These are phyloP conservation scores for Clitopilus passeckerianus DNA, from an alignment of 768 basidiomycete genomes.

Conservation along the genomic window DNA sequence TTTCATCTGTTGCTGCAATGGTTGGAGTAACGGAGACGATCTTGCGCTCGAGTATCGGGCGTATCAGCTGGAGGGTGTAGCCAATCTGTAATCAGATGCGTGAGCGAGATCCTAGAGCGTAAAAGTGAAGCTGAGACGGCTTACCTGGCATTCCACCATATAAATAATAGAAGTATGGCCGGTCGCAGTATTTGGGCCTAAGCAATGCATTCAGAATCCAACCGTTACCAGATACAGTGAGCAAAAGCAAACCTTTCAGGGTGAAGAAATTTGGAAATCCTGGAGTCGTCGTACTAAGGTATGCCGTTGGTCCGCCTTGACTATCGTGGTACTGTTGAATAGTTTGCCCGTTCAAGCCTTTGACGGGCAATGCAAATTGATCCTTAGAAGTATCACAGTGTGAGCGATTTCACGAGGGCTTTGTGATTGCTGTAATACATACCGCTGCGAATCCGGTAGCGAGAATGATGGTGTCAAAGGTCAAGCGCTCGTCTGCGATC, in stretches of 20 bases:
- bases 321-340: constrained; percentile 34
- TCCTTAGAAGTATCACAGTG: constrained; percentile 22
- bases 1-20: constrained; percentile 11
- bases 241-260: constrained; percentile 23
- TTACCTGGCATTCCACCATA: constrained; percentile 37
- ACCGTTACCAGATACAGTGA: neutral
- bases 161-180: constrained; percentile 40
- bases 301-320: constrained; percentile 37
- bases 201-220: neutral
- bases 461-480: constrained; percentile 35
- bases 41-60: constrained; percentile 14
- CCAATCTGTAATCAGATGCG: constrained; percentile 22
- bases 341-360: constrained; percentile 22
- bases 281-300: constrained; percentile 36
- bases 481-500: constrained; percentile 22
- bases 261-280: constrained; percentile 43
- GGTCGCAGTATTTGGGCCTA: constrained; percentile 39
- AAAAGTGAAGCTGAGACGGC: neutral
- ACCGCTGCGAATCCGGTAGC: constrained; percentile 31
- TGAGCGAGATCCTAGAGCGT: neutral
- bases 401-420: neutral
- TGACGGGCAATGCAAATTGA: constrained; percentile 24
- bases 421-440: neutral
- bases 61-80: constrained; percentile 28
- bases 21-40: constrained; percentile 12